phyloP scores from a whole-genome alignment of 2,329 filamentous ascomycete genomes.

The Juglanconis sp. region DNA sequence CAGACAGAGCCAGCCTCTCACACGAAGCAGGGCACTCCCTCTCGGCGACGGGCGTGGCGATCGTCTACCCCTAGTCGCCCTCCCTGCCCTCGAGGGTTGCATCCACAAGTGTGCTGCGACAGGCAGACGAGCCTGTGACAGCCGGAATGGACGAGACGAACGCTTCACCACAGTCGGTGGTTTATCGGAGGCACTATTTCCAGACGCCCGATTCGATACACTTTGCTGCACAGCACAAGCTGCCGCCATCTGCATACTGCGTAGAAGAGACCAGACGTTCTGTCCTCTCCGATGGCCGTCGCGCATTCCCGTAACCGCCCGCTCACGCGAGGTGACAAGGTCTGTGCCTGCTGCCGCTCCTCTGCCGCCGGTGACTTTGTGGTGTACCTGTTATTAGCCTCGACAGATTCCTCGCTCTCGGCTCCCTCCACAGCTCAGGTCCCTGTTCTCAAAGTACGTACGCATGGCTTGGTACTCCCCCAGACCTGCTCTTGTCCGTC shows the following conservation, averaged over 20 bases:
- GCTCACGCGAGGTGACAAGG: conserved; percentile 7
- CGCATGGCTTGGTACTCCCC: conserved; percentile 1
- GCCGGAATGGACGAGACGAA: too few species aligned
- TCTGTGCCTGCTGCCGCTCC: neutral
- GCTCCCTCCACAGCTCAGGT: neutral
- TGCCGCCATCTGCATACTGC: too few species aligned
- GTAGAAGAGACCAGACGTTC: too few species aligned
- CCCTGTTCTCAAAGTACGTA: neutral
- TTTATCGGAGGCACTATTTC: too few species aligned
- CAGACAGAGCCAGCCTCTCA: neutral
- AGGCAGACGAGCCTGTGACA: neutral
- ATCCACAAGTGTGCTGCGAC: neutral
- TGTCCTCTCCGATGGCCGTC: neutral
- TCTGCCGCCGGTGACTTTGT: neutral
- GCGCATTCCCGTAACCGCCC: conserved; percentile 13
- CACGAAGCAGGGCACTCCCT: neutral
- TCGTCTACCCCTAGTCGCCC: neutral
- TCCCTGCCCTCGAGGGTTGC: neutral
- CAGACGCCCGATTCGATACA: neutral
- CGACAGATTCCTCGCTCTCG: conserved; percentile 7
- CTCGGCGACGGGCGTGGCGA: neutral
- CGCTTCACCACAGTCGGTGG: too few species aligned
- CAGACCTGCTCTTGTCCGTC: neutral
- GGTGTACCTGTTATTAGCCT: conserved; percentile 3
- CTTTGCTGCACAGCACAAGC: neutral